A percentile compares a stretch with the other conserved stretches of the same genome.
phyloP scores from a whole-genome alignment of 305 asterid species.

The Fraxinus sp. region DNA sequence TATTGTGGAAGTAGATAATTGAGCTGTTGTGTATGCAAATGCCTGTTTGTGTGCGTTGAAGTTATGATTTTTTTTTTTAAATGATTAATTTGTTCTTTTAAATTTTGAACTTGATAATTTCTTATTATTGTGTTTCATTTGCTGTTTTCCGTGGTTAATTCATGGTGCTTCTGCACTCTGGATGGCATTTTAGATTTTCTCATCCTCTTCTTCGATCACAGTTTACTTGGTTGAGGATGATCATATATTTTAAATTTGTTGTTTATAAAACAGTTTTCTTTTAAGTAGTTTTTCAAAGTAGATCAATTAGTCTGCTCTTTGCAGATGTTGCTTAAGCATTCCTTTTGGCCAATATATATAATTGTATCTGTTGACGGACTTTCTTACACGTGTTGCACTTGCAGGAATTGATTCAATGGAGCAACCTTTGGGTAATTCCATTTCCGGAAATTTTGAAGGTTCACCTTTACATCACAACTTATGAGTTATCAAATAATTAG shows the following conservation, averaged over 20 bases:
- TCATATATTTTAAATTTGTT: neutral
- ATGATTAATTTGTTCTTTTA: neutral
- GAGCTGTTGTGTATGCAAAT: neutral
- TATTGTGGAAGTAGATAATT: neutral
- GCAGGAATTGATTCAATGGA: conserved; percentile 38
- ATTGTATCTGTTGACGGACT: neutral
- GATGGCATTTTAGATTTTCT: neutral
- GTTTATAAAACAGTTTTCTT: neutral
- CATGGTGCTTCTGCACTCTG: neutral
- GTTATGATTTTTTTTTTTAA: neutral
- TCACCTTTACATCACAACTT: neutral
- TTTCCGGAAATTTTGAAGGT: conserved; percentile 28
- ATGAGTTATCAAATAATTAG: neutral
- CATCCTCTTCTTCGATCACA: neutral
- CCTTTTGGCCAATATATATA: neutral
- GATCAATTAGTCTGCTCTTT: neutral
- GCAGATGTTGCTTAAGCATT: neutral
- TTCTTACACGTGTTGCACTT: neutral
- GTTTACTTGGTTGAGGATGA: neutral
- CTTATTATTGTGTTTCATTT: neutral
- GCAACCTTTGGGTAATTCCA: conserved; percentile 24
- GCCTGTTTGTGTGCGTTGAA: neutral
- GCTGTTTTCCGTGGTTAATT: neutral
- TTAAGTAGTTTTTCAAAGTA: neutral
- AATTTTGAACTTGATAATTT: neutral